Evolutionary conservation across 345 rosid species (phyloP), one percentile per base, ranked within the genome.

Genomic region (Pugionium dolabratum): DNA sequence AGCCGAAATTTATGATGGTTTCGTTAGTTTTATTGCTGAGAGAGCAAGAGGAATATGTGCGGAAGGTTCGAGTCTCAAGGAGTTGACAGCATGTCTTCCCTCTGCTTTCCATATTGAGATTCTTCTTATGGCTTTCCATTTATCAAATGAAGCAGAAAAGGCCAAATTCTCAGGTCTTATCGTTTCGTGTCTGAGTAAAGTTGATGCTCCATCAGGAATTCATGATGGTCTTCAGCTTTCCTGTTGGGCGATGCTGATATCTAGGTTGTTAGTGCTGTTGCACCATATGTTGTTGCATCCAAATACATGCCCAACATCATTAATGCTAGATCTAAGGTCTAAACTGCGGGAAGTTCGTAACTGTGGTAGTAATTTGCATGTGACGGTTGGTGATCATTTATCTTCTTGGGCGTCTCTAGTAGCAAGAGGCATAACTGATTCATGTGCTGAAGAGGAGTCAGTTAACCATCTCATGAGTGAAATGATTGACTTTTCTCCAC

Each of bases 101-200:
- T 86, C 97, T 47, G 80, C 79, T 34, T 87, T 88, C 74, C 95
- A 94, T 77, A 68, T 90, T 75, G 95, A 94, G 85, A 85, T 94
- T 79, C 93, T 94, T 70, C 80, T 90, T 37, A 79, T 87, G 85
- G 88, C 96, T 62, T 94, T 90, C 78, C 96, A 94, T 79, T 78
- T 94, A 75, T 94, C 99, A 36, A 74, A 85, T 48, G 77, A 80
- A 48, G 85, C 52, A 73, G 97, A 94, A 73, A 94, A 83, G 86
- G 79, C 71, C 54, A 63, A 64, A 18, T 75, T 85, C 71, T 86
- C 91, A 51, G 81, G 76, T 71, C 69, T 84, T 18, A 56, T 88
- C 43, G 73, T 81, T 64, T 79, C 84, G 36, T 71, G 89, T 42
- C 75, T 94, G 29, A 73, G 31, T 62, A 79, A 78, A 30, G 57